Base-by-base conservation (phyloP, 169 alveolate species). In the Plasmodium relictum region DNA sequence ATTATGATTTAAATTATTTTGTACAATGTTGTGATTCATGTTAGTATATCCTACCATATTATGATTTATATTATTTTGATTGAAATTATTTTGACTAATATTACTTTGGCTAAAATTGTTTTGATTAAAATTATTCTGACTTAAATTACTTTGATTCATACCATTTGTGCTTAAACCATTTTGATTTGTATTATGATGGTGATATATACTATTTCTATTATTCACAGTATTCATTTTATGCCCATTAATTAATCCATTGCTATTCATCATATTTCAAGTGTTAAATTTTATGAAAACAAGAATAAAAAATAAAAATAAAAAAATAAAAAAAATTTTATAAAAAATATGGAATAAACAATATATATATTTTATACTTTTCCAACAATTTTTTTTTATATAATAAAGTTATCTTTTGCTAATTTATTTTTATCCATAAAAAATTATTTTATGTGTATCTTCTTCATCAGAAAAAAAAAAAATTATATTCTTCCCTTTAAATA, bases 241-340 rank as follows among this genome's bases (percentile, higher is more conserved):
- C 12, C 78, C 70, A 48, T 56, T 78, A 41, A 44, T 39, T 6
- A 78, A 63, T 24, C 70, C 89, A 52, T 78, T 58, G 62, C 65
- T 66, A 42, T 54, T 78, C 69, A 78, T 58, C 89, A 78, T 78
- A 39, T 54, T 78, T 78, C 6, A 41, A 31, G 52, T 24, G 22
- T 1, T 8, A n/a, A 59, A 59, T 10, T 45, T 69, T 10, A 68
- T 16, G 16, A 66, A 44, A 42, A 42, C 5, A 68, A 42, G 6
- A 39, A 66, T 39, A 42, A 66, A 41, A 66, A 41, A 66, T 3
- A 20, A 14, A 50, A 14, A 50, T 22, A 37, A 56, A 56, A 9
- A 56, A 20, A 16, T 4, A 14, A 56, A 14, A 14, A 48, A 48
- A 48, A 48, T 31, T n/a, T n/a, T 31, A 31, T 31, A 31, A 31